Percentiles rank a stretch among this genome's conserved stretches.
Evolutionary conservation across 2,329 filamentous ascomycete genomes (phyloP).

Genomic region (Monosporascus sp.): DNA sequence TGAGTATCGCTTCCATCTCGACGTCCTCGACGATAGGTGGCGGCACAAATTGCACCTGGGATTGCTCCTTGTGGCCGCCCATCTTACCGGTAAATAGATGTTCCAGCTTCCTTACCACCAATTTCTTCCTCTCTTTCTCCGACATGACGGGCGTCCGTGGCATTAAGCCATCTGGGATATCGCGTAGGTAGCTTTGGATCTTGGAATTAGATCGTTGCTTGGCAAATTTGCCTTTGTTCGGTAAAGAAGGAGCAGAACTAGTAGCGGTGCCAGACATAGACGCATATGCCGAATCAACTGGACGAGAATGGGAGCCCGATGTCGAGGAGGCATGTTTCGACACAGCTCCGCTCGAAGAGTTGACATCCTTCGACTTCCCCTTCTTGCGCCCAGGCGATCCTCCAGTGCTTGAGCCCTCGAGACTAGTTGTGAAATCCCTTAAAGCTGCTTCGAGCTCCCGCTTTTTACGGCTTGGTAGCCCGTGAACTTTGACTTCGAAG

Average conservation of each 20-base stretch:
- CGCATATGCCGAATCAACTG: slow-evolving; percentile 59
- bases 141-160: slow-evolving; percentile 58
- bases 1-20: slow-evolving; percentile 16
- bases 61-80: slow-evolving; percentile 30
- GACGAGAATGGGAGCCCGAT: slow-evolving; percentile 47
- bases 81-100: slow-evolving; percentile 75
- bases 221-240: slow-evolving; percentile 25
- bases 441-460: slow-evolving; percentile 70
- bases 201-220: slow-evolving; percentile 48
- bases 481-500: slow-evolving; percentile 78
- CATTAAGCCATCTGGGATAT: slow-evolving; percentile 65
- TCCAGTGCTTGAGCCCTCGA: slow-evolving; percentile 45
- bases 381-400: slow-evolving; percentile 38
- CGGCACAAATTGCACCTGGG: slow-evolving; percentile 19
- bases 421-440: slow-evolving; percentile 61
- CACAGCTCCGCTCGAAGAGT: slow-evolving; percentile 31
- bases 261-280: slow-evolving; percentile 56
- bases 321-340: slow-evolving; percentile 49
- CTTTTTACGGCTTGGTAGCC: slow-evolving; percentile 66
- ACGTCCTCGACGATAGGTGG: slow-evolving; percentile 23
- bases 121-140: slow-evolving; percentile 68
- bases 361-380: slow-evolving; percentile 32
- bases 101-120: slow-evolving; percentile 71
- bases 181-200: slow-evolving; percentile 64
- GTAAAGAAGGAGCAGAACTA: slow-evolving; percentile 35